Base-by-base conservation (phyloP, 2,329 filamentous ascomycete species). In the Zopfia rhizophila region DNA sequence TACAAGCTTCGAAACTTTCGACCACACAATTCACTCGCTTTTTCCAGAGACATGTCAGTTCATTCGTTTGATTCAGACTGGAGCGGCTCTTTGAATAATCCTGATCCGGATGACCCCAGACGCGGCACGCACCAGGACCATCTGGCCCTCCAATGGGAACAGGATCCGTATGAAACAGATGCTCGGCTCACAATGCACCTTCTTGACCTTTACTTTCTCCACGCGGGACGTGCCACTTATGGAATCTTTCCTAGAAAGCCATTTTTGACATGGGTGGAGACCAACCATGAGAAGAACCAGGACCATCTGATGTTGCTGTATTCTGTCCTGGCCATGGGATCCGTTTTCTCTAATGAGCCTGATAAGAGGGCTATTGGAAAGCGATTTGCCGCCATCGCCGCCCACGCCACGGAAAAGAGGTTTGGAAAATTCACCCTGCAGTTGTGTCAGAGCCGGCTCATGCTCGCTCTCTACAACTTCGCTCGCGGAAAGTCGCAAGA, bases 381-480 rank as follows among this genome's bases (percentile, higher is more conserved):
- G 46, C 67, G 73, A 14, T 85, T 81, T 57, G 75, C 76, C 7
- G 70, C 75, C 25, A 80, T 87, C 37, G 84, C 85, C 3, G 75
- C 81, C 35, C 82, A 82, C 58, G 85, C 83, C 2, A 75, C 79
- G 30, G 75, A 80, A 29, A 74, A 75, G 39, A 75, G 75, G 22
- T 75, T 78, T 48, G 78, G 82, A 14, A 73, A 64, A 6, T 78
- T 83, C 47, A 82, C 75, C 44, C 68, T 91, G 36, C 84, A 89
- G 55, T 72, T 90, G 31, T 83, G 86, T 10, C 88, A 90, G 63
- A 82, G 81, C 33, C 80, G 85, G 41, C 72, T 90, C n/a, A 75
- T 90, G 12, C 76, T 91, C 27, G 80, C 83, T 14, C 70, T 89
- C 5, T 89, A 87, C 69, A 83, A 85, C 54, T 83, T 86, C 48